Base-by-base conservation (phyloP, 1,139 yeast species). In the Saccharomyces hybrid region DNA sequence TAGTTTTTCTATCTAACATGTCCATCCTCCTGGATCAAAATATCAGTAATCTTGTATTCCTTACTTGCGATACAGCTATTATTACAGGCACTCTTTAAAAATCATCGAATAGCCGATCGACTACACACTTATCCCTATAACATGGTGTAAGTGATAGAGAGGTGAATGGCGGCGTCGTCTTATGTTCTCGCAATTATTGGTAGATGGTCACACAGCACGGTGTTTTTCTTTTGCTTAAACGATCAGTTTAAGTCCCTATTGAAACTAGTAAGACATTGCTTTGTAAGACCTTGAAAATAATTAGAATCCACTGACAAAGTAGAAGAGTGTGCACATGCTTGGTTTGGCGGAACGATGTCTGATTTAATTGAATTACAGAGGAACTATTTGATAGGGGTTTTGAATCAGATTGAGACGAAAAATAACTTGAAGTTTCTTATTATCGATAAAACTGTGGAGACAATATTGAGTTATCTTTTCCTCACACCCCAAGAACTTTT, bases 391-490 rank as follows among this genome's bases (percentile, higher is more conserved):
- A 51, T 70, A 28, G 55, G 57, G 13, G 47, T 60, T 11, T 50
- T 72, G 29, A 58, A 62, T 46, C 64, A 59, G 23, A 59, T 70
- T 8, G 55, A 65, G 38, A 66, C 73, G 2, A 61, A 60, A 4
- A 69, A 71, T 47, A 68, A 67, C 27, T 69, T 70, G 47, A 73
- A 77, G 55, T 77, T 75, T 59, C 63, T 77, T 28, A 73, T 77
- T 16, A 69, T 75, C 11, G 80, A 77, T 59, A 73, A 68, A 13
- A 67, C 69, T 7, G 75, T 78, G 1, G 72, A 70, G 49, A 66
- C 64, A 1, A 56, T 70, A 8, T 58, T 76, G 3, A 64, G 73
- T 13, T 65, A 64, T 28, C 59, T 71, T 13, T 65, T 77, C 47
- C 63, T 70, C 5, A 63, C 63, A 13, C 69, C 68, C 16, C 72